phyloP scores from a whole-genome alignment of 2,329 filamentous ascomycete species.

The Arthrinium phaeospermum region DNA sequence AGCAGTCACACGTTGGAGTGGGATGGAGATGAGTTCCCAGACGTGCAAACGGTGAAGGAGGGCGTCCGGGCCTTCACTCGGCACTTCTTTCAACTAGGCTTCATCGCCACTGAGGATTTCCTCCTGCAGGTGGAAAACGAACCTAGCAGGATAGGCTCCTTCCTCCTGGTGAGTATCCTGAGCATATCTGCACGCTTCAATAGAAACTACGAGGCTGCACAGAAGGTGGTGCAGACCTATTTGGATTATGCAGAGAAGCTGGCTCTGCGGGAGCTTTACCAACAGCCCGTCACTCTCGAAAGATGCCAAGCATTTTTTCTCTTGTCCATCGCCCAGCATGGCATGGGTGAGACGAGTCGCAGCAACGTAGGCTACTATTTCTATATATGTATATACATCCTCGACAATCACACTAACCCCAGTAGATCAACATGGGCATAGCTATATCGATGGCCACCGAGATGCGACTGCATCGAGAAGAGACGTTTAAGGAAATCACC shows the following conservation, averaged over 20 bases:
- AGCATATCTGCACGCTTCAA: constrained; percentile 63
- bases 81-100: constrained; percentile 65
- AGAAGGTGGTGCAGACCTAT: constrained; percentile 58
- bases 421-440: constrained; percentile 61
- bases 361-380: constrained; percentile 54
- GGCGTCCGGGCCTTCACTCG: constrained; percentile 58
- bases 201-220: constrained; percentile 50
- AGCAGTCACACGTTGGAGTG: constrained; percentile 41
- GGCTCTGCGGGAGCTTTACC: constrained; percentile 57
- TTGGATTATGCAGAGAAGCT: constrained; percentile 56
- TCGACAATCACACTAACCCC: constrained; percentile 27
- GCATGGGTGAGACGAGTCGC: constrained; percentile 56
- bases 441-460: constrained; percentile 61
- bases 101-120: constrained; percentile 61
- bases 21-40: constrained; percentile 55
- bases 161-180: constrained; percentile 60
- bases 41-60: constrained; percentile 55
- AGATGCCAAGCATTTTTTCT: constrained; percentile 65
- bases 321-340: constrained; percentile 64
- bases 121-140: constrained; percentile 52
- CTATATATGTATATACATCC: neutral
- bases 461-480: constrained; percentile 61
- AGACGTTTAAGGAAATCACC: constrained; percentile 53
- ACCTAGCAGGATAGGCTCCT: constrained; percentile 55
- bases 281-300: constrained; percentile 55